Evolutionary conservation across 768 basidiomycete genomes (phyloP).

Genomic region (Hericium alpestre): DNA sequence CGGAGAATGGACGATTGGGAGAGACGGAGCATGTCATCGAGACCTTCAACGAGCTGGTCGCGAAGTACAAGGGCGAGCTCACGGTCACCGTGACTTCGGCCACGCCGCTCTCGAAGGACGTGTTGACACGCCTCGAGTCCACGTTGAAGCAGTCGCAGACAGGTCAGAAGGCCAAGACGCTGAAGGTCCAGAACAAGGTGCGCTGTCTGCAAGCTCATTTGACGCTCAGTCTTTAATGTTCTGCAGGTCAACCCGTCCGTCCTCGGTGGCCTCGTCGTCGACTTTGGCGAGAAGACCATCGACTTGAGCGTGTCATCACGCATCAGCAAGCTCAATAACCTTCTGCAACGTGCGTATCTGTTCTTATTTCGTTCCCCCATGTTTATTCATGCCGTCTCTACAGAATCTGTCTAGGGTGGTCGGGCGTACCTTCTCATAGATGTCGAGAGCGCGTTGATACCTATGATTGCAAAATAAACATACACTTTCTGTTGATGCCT

Average conservation of each 20-base stretch:
- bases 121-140: slow-evolving; percentile 69
- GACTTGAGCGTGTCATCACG: slow-evolving; percentile 91
- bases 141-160: slow-evolving; percentile 78
- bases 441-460: background rate
- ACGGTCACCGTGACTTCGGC: slow-evolving; percentile 89
- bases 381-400: background rate
- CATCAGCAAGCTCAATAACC: slow-evolving; percentile 88
- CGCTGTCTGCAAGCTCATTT: slow-evolving; percentile 12
- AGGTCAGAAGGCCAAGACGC: slow-evolving; percentile 75
- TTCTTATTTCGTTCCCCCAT: background rate
- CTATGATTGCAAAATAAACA: background rate
- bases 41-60: slow-evolving; percentile 83
- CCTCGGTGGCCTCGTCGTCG: slow-evolving; percentile 86
- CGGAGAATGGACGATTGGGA: slow-evolving; percentile 84
- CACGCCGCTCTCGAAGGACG: slow-evolving; percentile 64
- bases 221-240: slow-evolving; percentile 1
- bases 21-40: slow-evolving; percentile 82
- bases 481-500: background rate
- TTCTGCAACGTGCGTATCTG: slow-evolving; percentile 59
- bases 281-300: slow-evolving; percentile 97
- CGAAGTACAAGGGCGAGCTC: slow-evolving; percentile 86
- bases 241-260: slow-evolving; percentile 81
- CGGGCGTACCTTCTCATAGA: background rate
- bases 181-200: slow-evolving; percentile 91
- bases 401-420: slow-evolving; percentile 13